A percentile compares a stretch with the other conserved stretches of the same genome.
These are phyloP conservation scores for Claviceps capensis DNA, from an alignment of 2,329 filamentous ascomycete species.

Conservation along the genomic window DNA sequence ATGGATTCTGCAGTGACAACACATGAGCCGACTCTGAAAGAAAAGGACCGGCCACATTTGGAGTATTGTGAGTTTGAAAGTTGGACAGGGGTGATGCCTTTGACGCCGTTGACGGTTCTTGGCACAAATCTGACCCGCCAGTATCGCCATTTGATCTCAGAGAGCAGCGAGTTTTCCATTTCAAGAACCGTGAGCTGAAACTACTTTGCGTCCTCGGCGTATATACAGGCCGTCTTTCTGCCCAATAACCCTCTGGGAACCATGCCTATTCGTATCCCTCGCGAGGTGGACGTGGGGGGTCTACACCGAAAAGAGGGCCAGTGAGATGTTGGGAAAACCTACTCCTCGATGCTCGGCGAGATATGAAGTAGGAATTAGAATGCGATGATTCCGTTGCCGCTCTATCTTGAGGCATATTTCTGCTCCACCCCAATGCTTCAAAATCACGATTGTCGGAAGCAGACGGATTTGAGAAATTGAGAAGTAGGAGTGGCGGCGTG, in stretches of 20 bases:
- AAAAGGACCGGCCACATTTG: conserved; percentile 26
- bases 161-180: conserved; percentile 27
- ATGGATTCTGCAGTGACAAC: conserved; percentile 27
- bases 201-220: conserved; percentile 18
- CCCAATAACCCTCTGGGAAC: conserved; percentile 50
- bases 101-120: conserved; percentile 14
- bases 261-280: conserved; percentile 48
- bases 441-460: conserved; percentile 1
- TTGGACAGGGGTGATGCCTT: conserved; percentile 4
- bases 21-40: conserved; percentile 35
- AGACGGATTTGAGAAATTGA: conserved; percentile 7
- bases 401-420: conserved; percentile 4
- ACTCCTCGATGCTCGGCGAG: neutral
- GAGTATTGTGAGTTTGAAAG: conserved; percentile 6
- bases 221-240: conserved; percentile 32
- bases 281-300: conserved; percentile 41
- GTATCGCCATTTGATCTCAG: conserved; percentile 22
- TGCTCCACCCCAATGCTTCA: conserved; percentile 1
- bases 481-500: conserved; percentile 9
- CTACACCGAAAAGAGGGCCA: conserved; percentile 20
- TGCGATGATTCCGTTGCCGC: neutral
- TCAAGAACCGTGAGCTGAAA: conserved; percentile 23
- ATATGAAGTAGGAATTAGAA: neutral
- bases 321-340: conserved; percentile 3
- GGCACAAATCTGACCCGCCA: conserved; percentile 11